phyloP scores from a whole-genome alignment of 2,329 filamentous ascomycete species.

The Orbilia javanica region DNA sequence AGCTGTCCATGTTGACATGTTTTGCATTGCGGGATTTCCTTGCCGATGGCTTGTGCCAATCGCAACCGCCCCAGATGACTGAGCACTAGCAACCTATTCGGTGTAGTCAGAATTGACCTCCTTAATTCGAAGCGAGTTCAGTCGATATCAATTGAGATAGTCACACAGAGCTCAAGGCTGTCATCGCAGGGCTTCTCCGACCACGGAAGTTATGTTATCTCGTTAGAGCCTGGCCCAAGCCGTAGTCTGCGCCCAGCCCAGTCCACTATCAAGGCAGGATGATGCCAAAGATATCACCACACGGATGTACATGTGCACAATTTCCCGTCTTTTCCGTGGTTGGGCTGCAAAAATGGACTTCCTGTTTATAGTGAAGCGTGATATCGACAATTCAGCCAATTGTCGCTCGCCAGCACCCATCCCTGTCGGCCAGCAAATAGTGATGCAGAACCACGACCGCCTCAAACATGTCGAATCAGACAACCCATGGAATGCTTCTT shows the following conservation, averaged over 20 bases:
- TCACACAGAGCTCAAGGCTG: conserved; percentile 1
- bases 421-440: conserved; percentile 58
- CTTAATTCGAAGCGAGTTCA: not conserved
- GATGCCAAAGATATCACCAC: conserved; percentile 26
- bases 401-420: conserved; percentile 53
- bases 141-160: too few relatives aligned
- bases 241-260: too few relatives aligned
- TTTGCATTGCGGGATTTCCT: conserved; percentile 8
- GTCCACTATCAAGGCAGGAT: conserved; percentile 20
- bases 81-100: too few relatives aligned
- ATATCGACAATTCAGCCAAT: conserved; percentile 33
- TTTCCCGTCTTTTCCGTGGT: conserved; percentile 31
- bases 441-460: conserved; percentile 54
- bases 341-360: conserved; percentile 25
- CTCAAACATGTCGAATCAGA: conserved; percentile 49
- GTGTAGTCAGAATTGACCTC: not conserved
- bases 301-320: not conserved
- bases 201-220: not conserved
- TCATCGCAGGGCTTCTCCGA: not conserved
- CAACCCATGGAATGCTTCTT: conserved; percentile 38
- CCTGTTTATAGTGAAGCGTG: conserved; percentile 33
- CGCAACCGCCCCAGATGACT: not conserved
- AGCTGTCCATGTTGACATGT: too few relatives aligned
- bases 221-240: not conserved
- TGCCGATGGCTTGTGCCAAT: not conserved